Conservation (phyloP, 148 eudicot species). For the Silene conica region DNA sequence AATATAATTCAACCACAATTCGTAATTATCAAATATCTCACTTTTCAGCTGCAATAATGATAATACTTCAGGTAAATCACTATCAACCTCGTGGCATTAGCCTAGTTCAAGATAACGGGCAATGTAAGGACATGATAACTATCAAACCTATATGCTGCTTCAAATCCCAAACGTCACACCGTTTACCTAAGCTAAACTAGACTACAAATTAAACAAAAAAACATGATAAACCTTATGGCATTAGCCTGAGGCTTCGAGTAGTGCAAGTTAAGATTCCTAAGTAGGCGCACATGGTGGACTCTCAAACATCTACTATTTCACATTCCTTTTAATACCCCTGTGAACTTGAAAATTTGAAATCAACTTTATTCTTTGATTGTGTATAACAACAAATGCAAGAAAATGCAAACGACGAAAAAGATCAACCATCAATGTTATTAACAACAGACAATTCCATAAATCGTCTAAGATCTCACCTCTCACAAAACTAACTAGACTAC, state of each 20-base stretch:
- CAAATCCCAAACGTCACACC: not conserved
- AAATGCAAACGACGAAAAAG: too few species aligned
- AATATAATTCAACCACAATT: not conserved
- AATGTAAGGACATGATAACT: not conserved
- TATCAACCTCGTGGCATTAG: constrained; percentile 1
- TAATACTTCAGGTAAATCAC: not conserved
- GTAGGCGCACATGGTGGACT: too few species aligned
- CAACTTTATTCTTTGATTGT: not conserved
- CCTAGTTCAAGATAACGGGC: not conserved
- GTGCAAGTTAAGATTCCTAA: too few species aligned
- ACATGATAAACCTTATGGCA: too few species aligned
- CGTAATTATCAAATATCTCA: not conserved
- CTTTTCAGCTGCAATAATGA: not conserved
- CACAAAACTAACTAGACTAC: not conserved
- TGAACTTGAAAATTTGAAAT: too few species aligned
- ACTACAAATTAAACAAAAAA: not conserved
- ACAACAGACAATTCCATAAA: not conserved
- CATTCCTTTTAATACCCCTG: too few species aligned
- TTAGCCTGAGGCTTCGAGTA: too few species aligned
- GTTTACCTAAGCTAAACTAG: not conserved
- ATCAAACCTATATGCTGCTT: not conserved
- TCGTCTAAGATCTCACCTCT: not conserved
- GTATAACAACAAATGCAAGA: not conserved
- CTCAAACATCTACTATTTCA: too few species aligned
- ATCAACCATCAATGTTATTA: not conserved